A percentile compares a stretch with the other conserved stretches of the same genome.
Conservation (phyloP, 257 asterid genomes). For the Gynochthodes officinalis region DNA sequence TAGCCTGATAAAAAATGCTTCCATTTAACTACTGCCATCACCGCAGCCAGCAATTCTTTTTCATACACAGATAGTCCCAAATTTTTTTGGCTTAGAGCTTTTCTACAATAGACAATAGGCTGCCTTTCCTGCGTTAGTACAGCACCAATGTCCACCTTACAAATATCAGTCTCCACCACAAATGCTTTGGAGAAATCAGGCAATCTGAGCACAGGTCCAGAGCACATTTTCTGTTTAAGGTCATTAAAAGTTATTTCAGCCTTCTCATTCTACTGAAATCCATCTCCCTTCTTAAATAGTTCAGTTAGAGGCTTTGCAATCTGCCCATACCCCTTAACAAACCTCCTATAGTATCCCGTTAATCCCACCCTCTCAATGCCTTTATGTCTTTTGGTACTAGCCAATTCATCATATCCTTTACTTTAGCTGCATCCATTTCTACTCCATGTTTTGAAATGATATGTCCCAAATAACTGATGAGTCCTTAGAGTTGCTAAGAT, state of each 20-base stretch:
- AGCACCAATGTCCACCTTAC: not conserved
- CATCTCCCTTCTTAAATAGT: not conserved
- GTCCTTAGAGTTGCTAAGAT: not conserved
- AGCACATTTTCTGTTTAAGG: not conserved
- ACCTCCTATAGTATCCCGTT: not conserved
- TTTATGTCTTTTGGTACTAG: not conserved
- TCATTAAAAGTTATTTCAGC: not conserved
- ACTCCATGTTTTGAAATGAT: not conserved
- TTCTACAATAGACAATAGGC: not conserved
- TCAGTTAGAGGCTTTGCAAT: not conserved
- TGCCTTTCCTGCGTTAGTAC: not conserved
- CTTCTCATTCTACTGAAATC: not conserved
- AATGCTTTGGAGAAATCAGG: not conserved
- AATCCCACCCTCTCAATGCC: constrained; percentile 1
- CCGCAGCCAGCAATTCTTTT: too few species aligned
- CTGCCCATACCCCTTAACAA: not conserved
- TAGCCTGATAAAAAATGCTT: too few species aligned
- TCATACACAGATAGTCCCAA: too few species aligned
- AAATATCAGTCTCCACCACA: not conserved
- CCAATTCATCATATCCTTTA: not conserved
- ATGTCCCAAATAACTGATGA: not conserved
- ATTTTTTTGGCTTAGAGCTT: not conserved
- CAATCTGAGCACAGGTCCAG: not conserved
- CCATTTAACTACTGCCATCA: too few species aligned
- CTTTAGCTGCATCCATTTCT: not conserved